Conservation (phyloP, 2,329 filamentous ascomycete species). For the Exophiala oligosperma region DNA sequence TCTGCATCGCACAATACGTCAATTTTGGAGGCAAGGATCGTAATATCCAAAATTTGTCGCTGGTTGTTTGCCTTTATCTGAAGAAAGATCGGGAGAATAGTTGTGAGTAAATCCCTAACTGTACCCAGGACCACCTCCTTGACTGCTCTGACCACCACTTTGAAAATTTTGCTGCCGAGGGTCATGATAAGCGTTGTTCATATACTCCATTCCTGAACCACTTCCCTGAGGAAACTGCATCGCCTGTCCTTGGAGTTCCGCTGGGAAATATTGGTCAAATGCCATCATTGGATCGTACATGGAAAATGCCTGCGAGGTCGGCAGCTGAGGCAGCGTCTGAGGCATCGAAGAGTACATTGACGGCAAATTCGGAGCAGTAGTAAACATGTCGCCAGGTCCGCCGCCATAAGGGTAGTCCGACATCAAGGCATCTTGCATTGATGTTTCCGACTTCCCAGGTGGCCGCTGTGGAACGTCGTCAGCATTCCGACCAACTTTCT, state of each 20-base stretch:
- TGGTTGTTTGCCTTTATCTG: neutral
- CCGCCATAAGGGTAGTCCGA: neutral
- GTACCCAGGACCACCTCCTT: slow-evolving; percentile 1
- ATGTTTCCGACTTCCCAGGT: slow-evolving; percentile 16
- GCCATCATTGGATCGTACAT: slow-evolving; percentile 26
- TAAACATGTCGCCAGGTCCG: neutral
- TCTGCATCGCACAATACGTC: neutral
- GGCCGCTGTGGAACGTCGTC: slow-evolving; percentile 32
- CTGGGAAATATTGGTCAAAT: slow-evolving; percentile 29
- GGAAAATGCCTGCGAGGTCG: slow-evolving; percentile 17
- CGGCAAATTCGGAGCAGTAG: slow-evolving; percentile 2
- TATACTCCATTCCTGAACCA: slow-evolving; percentile 29
- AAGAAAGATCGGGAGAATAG: neutral
- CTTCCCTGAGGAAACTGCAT: slow-evolving; percentile 17
- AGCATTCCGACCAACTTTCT: slow-evolving; percentile 34
- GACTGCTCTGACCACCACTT: neutral
- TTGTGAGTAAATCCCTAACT: slow-evolving; percentile 4
- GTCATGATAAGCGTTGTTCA: slow-evolving; percentile 25
- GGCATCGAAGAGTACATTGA: slow-evolving; percentile 16
- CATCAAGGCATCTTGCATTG: slow-evolving; percentile 12
- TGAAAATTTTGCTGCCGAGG: slow-evolving; percentile 10
- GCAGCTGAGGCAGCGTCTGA: slow-evolving; percentile 10
- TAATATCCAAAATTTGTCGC: no score
- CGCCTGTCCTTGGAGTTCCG: slow-evolving; percentile 11
- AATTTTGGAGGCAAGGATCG: no score